Base-by-base conservation (phyloP, 441 rosid genomes). In the Hypseocharis bilobata region DNA sequence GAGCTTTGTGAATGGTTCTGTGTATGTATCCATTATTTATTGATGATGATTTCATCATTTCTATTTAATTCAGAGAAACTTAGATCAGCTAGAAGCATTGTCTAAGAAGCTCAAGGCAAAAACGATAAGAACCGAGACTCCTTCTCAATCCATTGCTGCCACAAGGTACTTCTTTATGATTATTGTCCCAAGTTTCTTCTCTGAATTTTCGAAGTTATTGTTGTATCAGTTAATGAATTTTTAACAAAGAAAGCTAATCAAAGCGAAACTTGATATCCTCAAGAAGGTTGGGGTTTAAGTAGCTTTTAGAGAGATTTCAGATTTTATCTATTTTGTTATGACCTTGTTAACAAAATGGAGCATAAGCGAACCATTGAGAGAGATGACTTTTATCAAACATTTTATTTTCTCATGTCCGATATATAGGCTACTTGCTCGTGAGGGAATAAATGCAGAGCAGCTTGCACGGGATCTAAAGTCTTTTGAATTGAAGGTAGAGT, bases 361-460 rank as follows among this genome's bases (percentile, higher is more conserved):
- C 17, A 14, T 29, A 27, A 23, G 25, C 17, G 28, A 27, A 38
- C 27, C 27, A 23, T 3, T n/a, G 30, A 16, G 60, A 19, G 34
- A 49, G 16, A 19, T 26, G 29, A n/a, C 63, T n/a, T 6, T 59
- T 59, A 10, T n/a, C 22, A n/a, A n/a, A n/a, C n/a, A 2, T 59
- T 14, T 27, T 42, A 38, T 16, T 8, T 67, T 16, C 55, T 74
- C 20, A 28, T 6, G 32, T 62, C 60, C 26, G n/a, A 5, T 63
- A 68, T 69, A 28, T 70, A 92, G 97, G 82, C 80, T 92, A 75
- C 97, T 90, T 80, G 98, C 96, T 26, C 88, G 97, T 27, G 97
- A 92, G 75, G 98, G 98, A 76, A 85, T 92, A 76, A 92, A 92
- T 66, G 96, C 96, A 0, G 98, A 92, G 72, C 98, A 90, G 74